Conservation (phyloP, 2,329 filamentous ascomycete genomes). For the Hyphodiscus sp. region DNA sequence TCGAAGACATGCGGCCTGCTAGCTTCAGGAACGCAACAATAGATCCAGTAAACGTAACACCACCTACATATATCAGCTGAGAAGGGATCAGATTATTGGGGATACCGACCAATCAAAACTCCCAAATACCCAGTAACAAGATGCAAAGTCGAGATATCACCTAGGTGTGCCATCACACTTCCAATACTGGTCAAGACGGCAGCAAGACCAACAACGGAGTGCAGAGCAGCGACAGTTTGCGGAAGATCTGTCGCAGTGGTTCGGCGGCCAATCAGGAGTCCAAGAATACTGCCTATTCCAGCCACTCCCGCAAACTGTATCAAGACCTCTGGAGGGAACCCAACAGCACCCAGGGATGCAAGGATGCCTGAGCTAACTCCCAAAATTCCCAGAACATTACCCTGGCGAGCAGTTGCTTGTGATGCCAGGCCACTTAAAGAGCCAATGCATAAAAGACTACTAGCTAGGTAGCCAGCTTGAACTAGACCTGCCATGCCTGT, state of each 20-base stretch:
- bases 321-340: slow-evolving; percentile 72
- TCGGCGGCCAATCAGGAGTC: slow-evolving; percentile 72
- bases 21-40: slow-evolving; percentile 88
- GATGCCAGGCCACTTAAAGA: slow-evolving; percentile 78
- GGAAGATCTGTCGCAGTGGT: slow-evolving; percentile 86
- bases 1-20: slow-evolving; percentile 73
- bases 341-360: slow-evolving; percentile 73
- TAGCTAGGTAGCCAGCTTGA: slow-evolving; percentile 81
- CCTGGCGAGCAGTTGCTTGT: slow-evolving; percentile 74
- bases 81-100: background rate
- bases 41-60: slow-evolving; percentile 85
- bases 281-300: slow-evolving; percentile 60
- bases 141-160: slow-evolving; percentile 68
- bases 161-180: slow-evolving; percentile 70
- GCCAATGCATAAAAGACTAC: slow-evolving; percentile 76
- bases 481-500: slow-evolving; percentile 80
- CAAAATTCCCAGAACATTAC: slow-evolving; percentile 80
- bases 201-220: slow-evolving; percentile 84
- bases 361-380: slow-evolving; percentile 79
- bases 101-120: slow-evolving; percentile 62
- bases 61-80: slow-evolving; percentile 37
- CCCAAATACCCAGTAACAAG: slow-evolving; percentile 82
- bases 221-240: slow-evolving; percentile 81
- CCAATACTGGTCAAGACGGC: slow-evolving; percentile 85
- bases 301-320: slow-evolving; percentile 76